Conservation (phyloP, 768 basidiomycete genomes). For the Rhodotorula paludigena region DNA sequence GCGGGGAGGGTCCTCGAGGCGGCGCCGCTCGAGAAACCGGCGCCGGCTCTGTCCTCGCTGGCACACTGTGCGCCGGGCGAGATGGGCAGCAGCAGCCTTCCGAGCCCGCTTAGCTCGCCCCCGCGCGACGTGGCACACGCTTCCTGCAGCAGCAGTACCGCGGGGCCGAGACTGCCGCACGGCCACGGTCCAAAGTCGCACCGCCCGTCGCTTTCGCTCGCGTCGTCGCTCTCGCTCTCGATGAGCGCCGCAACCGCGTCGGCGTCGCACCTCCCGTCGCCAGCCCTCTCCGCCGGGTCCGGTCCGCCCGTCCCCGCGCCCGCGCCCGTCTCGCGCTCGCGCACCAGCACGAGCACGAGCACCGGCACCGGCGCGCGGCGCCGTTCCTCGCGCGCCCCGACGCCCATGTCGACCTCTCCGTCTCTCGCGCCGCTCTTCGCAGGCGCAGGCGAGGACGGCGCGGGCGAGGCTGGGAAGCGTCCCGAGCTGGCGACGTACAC, state of each 20-base stretch:
- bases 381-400: neutral
- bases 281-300: neutral
- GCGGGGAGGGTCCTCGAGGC: too few relatives aligned
- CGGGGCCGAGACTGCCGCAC: too few relatives aligned
- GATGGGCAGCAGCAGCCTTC: too few relatives aligned
- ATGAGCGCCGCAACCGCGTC: neutral
- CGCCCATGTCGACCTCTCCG: neutral
- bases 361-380: neutral
- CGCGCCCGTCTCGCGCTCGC: neutral
- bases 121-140: too few relatives aligned
- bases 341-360: neutral
- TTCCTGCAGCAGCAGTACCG: too few relatives aligned
- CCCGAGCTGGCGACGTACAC: conserved; percentile 21
- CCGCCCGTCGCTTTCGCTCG: too few relatives aligned
- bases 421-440: neutral
- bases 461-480: neutral
- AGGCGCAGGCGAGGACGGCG: neutral
- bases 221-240: too few relatives aligned
- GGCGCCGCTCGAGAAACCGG: too few relatives aligned
- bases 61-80: too few relatives aligned
- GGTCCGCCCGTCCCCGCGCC: neutral
- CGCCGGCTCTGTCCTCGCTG: too few relatives aligned
- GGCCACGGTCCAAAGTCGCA: too few relatives aligned
- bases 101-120: too few relatives aligned
- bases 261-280: neutral